Evolutionary conservation across 2,329 filamentous ascomycete genomes (phyloP).

Genomic region (Aspergillus uvarum): DNA sequence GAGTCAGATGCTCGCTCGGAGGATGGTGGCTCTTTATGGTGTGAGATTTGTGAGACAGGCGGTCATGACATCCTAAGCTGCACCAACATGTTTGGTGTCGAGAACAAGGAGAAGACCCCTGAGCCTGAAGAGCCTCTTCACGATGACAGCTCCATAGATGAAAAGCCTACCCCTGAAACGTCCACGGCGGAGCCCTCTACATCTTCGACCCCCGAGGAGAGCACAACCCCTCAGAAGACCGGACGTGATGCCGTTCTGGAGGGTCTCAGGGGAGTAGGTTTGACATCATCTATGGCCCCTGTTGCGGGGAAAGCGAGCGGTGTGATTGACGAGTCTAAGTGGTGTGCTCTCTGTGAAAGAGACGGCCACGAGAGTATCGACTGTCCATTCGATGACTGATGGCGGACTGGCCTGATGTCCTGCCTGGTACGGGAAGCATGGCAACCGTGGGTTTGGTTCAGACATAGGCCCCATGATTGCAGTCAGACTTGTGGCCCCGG

Average conservation of each 20-base stretch:
- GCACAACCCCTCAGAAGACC: slow-evolving; percentile 35
- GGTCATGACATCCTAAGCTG: slow-evolving; percentile 95
- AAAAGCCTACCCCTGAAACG: slow-evolving; percentile 19
- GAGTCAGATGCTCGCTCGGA: slow-evolving; percentile 59
- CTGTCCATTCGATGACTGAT: slow-evolving; percentile 80
- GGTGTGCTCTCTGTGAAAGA: slow-evolving; percentile 94
- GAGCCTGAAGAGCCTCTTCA: slow-evolving; percentile 16
- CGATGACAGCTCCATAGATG: slow-evolving; percentile 14
- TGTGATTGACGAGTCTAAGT: slow-evolving; percentile 79
- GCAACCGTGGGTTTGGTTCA: background rate
- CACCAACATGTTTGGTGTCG: slow-evolving; percentile 75
- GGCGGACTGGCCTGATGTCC: background rate
- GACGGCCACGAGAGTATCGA: slow-evolving; percentile 96
- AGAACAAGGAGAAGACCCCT: slow-evolving; percentile 21
- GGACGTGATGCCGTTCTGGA: slow-evolving; percentile 44
- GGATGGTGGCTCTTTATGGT: slow-evolving; percentile 76
- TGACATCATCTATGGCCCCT: slow-evolving; percentile 54
- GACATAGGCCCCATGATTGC: background rate
- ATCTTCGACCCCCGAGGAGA: slow-evolving; percentile 16
- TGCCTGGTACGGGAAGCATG: background rate
- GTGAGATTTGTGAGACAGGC: slow-evolving; percentile 89
- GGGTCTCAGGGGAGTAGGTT: slow-evolving; percentile 43
- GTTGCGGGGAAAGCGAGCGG: slow-evolving; percentile 77
- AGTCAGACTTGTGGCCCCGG: background rate
- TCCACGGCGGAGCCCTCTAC: slow-evolving; percentile 17